Conservation (phyloP, 2,329 filamentous ascomycete species). For the Neonectria sp. region DNA sequence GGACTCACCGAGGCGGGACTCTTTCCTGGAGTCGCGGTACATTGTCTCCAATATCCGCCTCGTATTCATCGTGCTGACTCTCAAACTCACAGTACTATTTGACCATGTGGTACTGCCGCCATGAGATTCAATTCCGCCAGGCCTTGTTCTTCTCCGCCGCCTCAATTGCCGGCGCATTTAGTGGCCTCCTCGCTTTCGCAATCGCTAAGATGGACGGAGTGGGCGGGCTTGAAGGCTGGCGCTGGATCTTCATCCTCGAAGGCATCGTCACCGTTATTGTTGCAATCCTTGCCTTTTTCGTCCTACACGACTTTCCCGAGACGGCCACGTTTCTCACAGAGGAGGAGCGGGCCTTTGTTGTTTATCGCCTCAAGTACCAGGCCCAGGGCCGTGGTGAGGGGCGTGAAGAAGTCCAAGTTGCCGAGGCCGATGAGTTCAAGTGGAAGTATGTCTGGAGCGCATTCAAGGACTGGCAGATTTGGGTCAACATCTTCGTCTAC, state of each 20-base stretch:
- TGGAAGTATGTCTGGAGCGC: conserved; percentile 82
- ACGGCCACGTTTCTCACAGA: conserved; percentile 81
- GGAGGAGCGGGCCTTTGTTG: conserved; percentile 79
- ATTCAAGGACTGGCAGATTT: conserved; percentile 86
- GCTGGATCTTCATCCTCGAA: conserved; percentile 79
- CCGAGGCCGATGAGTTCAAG: conserved; percentile 81
- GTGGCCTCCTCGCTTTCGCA: conserved; percentile 78
- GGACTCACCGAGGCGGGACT: conserved; percentile 78
- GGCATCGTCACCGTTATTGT: conserved; percentile 79
- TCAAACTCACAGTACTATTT: conserved; percentile 60
- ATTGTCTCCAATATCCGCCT: conserved; percentile 17
- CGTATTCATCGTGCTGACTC: neutral
- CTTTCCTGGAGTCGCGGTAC: conserved; percentile 73
- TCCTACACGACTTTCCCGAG: conserved; percentile 86
- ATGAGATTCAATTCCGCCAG: conserved; percentile 68
- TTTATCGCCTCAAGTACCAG: conserved; percentile 80
- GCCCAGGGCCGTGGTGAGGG: conserved; percentile 49
- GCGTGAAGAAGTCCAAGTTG: conserved; percentile 55
- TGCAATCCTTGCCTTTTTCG: conserved; percentile 77
- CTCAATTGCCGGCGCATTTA: conserved; percentile 84
- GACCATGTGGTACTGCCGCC: conserved; percentile 73
- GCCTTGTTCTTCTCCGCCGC: conserved; percentile 89
- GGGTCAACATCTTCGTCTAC: conserved; percentile 72
- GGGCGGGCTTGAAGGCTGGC: conserved; percentile 72
- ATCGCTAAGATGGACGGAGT: conserved; percentile 80